A percentile compares a stretch with the other conserved stretches of the same genome.
Evolutionary conservation across 2,329 filamentous ascomycete species (phyloP).

Genomic region (Coccinonectria pachysandricola): DNA sequence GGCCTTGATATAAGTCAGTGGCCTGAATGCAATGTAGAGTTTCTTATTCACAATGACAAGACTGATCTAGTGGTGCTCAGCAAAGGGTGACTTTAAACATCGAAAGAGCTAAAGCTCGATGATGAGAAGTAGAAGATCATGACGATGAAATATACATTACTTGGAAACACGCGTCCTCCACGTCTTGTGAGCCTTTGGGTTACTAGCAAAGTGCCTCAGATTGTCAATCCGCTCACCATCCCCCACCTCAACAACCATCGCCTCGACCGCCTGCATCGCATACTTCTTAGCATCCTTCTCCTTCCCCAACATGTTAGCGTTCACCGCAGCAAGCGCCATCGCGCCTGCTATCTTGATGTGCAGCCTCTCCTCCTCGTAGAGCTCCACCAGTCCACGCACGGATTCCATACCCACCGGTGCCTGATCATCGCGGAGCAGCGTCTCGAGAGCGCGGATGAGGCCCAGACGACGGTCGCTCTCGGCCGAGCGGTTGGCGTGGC

Average conservation of each 20-base stretch:
- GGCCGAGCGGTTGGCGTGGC: background rate
- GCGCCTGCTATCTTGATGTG: conserved; percentile 1
- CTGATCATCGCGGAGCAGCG: background rate
- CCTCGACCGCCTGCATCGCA: conserved; percentile 1
- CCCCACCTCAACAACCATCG: conserved; percentile 1
- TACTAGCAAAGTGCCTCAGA: conserved; percentile 1
- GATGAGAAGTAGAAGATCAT: too few species aligned
- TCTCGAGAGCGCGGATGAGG: background rate
- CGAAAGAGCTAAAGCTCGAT: too few species aligned
- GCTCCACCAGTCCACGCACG: conserved; percentile 1
- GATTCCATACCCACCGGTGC: background rate
- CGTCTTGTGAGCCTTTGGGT: conserved; percentile 1
- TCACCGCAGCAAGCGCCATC: conserved; percentile 1
- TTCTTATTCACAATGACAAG: too few species aligned
- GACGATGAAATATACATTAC: too few species aligned
- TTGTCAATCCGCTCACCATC: background rate
- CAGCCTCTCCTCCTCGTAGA: conserved; percentile 1
- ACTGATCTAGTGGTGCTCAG: too few species aligned
- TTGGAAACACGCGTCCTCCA: conserved; percentile 2
- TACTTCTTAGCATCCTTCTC: conserved; percentile 1
- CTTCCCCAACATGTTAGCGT: conserved; percentile 1
- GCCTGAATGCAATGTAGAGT: too few species aligned
- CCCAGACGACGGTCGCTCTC: conserved; percentile 1
- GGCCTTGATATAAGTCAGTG: too few species aligned
- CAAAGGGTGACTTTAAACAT: too few species aligned